Conservation (phyloP, 2,329 filamentous ascomycete genomes). For the Ceratocystis cubensis region DNA sequence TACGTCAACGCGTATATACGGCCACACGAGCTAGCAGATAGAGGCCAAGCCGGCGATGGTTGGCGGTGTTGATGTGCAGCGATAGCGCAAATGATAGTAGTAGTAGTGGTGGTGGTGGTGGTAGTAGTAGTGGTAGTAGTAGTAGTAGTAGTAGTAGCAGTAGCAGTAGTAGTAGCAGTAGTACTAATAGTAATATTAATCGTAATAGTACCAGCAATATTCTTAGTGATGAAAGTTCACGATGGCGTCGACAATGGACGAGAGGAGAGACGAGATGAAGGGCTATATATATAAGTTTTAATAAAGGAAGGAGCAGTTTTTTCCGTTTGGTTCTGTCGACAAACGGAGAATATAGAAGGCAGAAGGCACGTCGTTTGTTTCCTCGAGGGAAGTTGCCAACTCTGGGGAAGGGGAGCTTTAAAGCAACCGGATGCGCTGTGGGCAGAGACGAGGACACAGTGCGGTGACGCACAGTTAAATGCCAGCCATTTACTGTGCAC, state of each 20-base stretch:
- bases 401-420: not conserved
- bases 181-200: no score
- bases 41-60: not conserved
- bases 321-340: not conserved
- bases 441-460: not conserved
- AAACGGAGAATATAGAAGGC: not conserved
- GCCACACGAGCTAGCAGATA: not conserved
- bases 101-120: no score
- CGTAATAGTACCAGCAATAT: not conserved
- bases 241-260: not conserved
- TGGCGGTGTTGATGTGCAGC: not conserved
- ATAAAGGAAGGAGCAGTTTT: not conserved
- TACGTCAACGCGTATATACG: not conserved
- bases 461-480: not conserved
- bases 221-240: not conserved
- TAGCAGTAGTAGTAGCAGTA: no score
- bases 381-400: not conserved
- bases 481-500: not conserved
- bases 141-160: no score
- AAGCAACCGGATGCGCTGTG: slow-evolving; percentile 3
- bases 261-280: not conserved
- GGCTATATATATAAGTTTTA: not conserved
- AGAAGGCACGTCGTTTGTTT: not conserved
- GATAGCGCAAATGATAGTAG: not conserved
- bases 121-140: no score